A percentile compares a stretch with the other conserved stretches of the same genome.
Conservation (phyloP, 2,329 filamentous ascomycete species). For the Pseudocercospora fuligena region DNA sequence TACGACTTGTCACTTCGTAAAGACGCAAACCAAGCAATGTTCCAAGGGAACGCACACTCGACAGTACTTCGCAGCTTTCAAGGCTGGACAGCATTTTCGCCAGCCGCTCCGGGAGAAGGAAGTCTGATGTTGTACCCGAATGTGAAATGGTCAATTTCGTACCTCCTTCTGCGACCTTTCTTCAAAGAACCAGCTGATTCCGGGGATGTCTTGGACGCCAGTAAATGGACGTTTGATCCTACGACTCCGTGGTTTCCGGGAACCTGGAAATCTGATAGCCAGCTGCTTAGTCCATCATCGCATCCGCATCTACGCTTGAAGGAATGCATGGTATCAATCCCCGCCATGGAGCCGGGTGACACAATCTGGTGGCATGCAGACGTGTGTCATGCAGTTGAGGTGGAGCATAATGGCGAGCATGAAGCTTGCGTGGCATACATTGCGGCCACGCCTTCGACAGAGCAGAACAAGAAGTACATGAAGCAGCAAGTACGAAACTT, state of each 20-base stretch:
- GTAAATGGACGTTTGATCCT: constrained; percentile 19
- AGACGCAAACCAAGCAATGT: constrained; percentile 18
- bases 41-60: constrained; percentile 19
- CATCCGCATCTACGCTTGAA: constrained; percentile 20
- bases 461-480: constrained; percentile 25
- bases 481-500: constrained; percentile 19
- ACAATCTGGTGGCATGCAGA: constrained; percentile 22
- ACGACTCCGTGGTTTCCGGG: constrained; percentile 23
- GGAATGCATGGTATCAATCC: constrained; percentile 22
- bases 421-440: constrained; percentile 21
- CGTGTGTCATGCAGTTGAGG: constrained; percentile 20
- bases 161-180: constrained; percentile 20
- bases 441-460: constrained; percentile 19
- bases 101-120: constrained; percentile 19
- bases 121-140: constrained; percentile 21
- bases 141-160: constrained; percentile 19
- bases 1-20: constrained; percentile 17
- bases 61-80: constrained; percentile 19
- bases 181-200: constrained; percentile 11
- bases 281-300: constrained; percentile 18
- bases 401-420: constrained; percentile 17
- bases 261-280: constrained; percentile 16
- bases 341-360: constrained; percentile 19
- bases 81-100: constrained; percentile 19
- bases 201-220: constrained; percentile 13